Percentiles rank a stretch among this genome's conserved stretches.
Conservation (phyloP, 768 basidiomycete genomes). For the Amanita phalloides region DNA sequence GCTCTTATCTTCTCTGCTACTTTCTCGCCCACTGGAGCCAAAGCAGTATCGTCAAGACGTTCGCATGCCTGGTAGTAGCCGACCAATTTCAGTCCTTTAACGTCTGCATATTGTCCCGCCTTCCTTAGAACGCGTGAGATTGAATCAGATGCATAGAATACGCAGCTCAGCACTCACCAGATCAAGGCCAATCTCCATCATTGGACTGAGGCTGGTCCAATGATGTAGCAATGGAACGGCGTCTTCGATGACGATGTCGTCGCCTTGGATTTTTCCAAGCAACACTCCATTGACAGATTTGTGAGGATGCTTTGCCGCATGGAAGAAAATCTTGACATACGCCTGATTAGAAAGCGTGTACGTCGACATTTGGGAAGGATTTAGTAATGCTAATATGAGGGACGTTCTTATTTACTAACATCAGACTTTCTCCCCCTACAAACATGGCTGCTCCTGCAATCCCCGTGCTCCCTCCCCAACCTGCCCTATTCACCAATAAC, state of each 20-base stretch:
- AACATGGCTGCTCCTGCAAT: neutral
- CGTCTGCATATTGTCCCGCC: constrained; percentile 51
- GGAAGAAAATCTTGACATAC: constrained; percentile 67
- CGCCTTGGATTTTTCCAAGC: constrained; percentile 34
- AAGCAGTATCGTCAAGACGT: constrained; percentile 43
- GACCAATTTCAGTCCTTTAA: constrained; percentile 42
- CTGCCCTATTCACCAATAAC: neutral
- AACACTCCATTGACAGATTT: constrained; percentile 68
- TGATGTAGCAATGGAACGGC: constrained; percentile 73
- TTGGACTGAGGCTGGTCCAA: constrained; percentile 75
- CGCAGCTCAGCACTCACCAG: constrained; percentile 33
- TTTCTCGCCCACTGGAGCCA: constrained; percentile 58
- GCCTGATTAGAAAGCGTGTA: constrained; percentile 52
- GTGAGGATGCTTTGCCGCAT: constrained; percentile 74
- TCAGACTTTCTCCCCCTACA: too few species aligned
- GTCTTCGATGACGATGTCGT: constrained; percentile 43
- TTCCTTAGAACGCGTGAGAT: constrained; percentile 15
- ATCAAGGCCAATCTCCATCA: constrained; percentile 81
- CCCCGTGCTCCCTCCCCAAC: neutral
- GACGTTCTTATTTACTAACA: too few species aligned
- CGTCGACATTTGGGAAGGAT: constrained; percentile 10
- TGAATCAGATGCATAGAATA: neutral
- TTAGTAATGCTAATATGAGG: too few species aligned
- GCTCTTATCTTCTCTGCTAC: constrained; percentile 45
- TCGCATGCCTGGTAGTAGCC: constrained; percentile 74